Base-by-base conservation (phyloP, 345 rosid genomes). In the Camelina neglecta region DNA sequence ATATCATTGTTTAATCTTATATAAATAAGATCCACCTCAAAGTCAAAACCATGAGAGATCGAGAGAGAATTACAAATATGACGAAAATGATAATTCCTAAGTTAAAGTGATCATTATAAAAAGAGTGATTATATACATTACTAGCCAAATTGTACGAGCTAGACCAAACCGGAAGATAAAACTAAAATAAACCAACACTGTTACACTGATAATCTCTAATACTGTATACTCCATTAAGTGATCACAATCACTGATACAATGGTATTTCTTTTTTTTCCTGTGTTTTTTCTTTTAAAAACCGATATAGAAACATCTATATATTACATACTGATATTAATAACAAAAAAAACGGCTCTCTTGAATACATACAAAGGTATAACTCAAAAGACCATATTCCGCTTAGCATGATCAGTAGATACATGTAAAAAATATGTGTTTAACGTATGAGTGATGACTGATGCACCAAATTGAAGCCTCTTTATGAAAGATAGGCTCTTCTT, bases 391-490 rank as follows among this genome's bases (percentile, higher is more conserved):
- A 18, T 74, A 44, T 59, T 60, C 45, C 15, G 18, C 36, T 7
- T 68, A 75, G 39, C 65, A 65, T 47, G 57, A 74, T 57, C 48
- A 73, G 55, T 49, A 50, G 29, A 53, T 73, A 73, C 73, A 67
- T 39, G 49, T 61, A 44, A 60, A 60, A 1, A 60, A 33, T 59
- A 59, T 47, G 21, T 31, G 23, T 33, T 20, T 56, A 45, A 59
- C 12, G 3, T 31, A 2, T 41, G 26, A 44, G 42, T 38, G 6
- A 24, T 45, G 60, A 8, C 16, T 45, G 60, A 63, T 36, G 60
- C 71, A 36, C 65, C 75, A 77, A 77, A 77, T 20, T 57, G 66
- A 77, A 77, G 53, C 80, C 75, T 70, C 66, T 16, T 3, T 51
- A 6, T 3, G 33, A 66, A 36, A 67, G 8, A 49, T 50, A 67